Evolutionary conservation across 164 flowering plant species (phyloP).

Genomic region (Platanus orientalis): DNA sequence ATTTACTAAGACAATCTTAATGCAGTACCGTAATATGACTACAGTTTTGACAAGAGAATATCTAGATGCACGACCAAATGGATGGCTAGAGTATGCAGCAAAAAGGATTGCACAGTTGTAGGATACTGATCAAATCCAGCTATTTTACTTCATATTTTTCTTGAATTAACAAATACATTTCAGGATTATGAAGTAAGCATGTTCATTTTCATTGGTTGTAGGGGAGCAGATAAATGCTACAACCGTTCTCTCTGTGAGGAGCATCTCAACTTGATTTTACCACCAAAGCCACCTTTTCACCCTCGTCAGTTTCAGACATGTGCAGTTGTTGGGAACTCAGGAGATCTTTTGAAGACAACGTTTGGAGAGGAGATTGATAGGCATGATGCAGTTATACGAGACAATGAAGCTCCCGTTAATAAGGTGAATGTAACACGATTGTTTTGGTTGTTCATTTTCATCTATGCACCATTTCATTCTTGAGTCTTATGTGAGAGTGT

Average conservation of each 20-base stretch:
- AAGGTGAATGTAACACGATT: slow-evolving; percentile 35
- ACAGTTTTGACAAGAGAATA: slow-evolving; percentile 96
- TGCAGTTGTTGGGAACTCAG: slow-evolving; percentile 99
- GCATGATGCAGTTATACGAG: slow-evolving; percentile 94
- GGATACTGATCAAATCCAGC: slow-evolving; percentile 17
- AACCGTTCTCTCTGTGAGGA: slow-evolving; percentile 92
- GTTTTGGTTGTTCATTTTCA: slow-evolving; percentile 3
- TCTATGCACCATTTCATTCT: neutral
- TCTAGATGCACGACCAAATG: slow-evolving; percentile 91
- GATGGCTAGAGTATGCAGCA: slow-evolving; percentile 95
- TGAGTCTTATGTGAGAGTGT: neutral
- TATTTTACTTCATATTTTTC: slow-evolving; percentile 1
- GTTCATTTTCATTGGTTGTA: slow-evolving; percentile 21
- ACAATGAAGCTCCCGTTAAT: slow-evolving; percentile 98
- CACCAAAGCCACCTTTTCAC: slow-evolving; percentile 89
- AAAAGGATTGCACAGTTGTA: slow-evolving; percentile 97
- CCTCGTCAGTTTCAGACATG: slow-evolving; percentile 85
- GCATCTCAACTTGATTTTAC: slow-evolving; percentile 76
- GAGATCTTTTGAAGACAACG: slow-evolving; percentile 87
- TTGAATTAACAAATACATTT: neutral
- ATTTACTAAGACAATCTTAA: slow-evolving; percentile 19
- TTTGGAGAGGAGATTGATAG: slow-evolving; percentile 96
- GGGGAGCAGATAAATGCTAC: slow-evolving; percentile 83
- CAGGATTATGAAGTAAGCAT: slow-evolving; percentile 4
- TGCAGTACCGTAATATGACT: slow-evolving; percentile 99